phyloP scores from a whole-genome alignment of 2,329 filamentous ascomycete species.

The Pseudogymnoascus sp. region DNA sequence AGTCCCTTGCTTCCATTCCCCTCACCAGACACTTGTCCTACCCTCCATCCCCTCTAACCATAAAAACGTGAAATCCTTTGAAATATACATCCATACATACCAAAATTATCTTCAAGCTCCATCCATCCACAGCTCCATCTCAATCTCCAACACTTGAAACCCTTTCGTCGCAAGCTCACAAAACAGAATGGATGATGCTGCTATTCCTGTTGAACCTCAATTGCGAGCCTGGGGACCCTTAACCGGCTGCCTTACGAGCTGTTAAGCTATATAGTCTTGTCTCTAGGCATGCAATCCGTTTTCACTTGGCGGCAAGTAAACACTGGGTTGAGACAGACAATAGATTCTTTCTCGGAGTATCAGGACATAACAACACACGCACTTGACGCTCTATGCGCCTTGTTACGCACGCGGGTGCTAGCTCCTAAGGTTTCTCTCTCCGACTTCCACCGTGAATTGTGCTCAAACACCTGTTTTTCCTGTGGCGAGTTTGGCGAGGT shows the following conservation, averaged over 20 bases:
- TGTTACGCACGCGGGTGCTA: not conserved
- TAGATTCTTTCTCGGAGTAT: not conserved
- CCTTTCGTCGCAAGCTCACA: no score
- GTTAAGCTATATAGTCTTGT: not conserved
- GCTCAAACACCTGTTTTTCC: not conserved
- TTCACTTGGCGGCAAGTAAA: not conserved
- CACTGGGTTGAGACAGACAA: not conserved
- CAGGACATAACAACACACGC: not conserved
- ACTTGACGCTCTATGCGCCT: not conserved
- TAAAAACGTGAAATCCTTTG: no score
- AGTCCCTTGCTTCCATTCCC: not conserved
- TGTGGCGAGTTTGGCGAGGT: not conserved
- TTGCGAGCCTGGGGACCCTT: not conserved
- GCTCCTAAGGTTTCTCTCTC: not conserved
- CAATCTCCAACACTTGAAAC: no score
- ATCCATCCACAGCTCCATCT: no score
- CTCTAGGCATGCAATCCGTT: not conserved
- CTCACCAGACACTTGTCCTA: no score
- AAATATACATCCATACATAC: no score
- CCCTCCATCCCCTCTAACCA: no score
- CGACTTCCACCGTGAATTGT: not conserved
- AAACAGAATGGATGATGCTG: no score
- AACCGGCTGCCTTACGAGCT: not conserved
- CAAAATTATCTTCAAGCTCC: no score
- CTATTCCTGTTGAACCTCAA: not conserved